Conservation (phyloP, 2,329 filamentous ascomycete genomes). For the Trichophyton verrucosum region DNA sequence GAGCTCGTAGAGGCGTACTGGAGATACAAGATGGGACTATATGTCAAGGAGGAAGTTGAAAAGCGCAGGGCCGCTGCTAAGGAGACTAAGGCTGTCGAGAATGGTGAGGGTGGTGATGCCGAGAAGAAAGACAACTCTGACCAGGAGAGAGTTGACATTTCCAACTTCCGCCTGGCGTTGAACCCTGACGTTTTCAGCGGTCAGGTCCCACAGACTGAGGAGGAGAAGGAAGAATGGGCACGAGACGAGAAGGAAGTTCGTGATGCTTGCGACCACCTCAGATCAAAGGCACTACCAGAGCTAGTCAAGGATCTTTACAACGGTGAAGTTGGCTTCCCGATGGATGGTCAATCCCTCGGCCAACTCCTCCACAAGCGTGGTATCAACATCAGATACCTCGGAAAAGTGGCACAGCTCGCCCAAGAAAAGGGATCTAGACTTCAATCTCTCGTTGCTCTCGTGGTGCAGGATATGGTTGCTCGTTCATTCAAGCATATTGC, state of each 20-base stretch:
- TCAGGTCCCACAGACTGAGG: constrained; percentile 76
- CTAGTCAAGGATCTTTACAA: constrained; percentile 78
- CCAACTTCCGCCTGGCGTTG: constrained; percentile 72
- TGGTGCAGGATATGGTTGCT: constrained; percentile 86
- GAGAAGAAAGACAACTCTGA: constrained; percentile 32
- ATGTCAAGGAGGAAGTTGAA: constrained; percentile 66
- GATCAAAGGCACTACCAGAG: constrained; percentile 65
- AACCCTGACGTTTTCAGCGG: constrained; percentile 96
- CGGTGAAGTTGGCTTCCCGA: constrained; percentile 90
- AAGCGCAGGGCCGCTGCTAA: constrained; percentile 41
- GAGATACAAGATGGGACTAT: constrained; percentile 76
- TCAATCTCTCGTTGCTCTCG: constrained; percentile 62
- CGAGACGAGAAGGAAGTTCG: constrained; percentile 83
- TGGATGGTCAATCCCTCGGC: constrained; percentile 90
- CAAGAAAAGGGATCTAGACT: constrained; percentile 57
- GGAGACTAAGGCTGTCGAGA: constrained; percentile 22
- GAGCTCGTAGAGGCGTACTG: constrained; percentile 82
- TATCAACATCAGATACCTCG: constrained; percentile 94
- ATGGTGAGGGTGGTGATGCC: constrained; percentile 28
- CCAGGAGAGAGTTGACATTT: constrained; percentile 67
- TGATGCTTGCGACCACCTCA: constrained; percentile 66
- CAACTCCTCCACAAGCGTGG: constrained; percentile 88
- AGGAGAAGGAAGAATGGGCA: constrained; percentile 71
- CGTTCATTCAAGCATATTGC: constrained; percentile 90
- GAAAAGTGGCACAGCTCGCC: constrained; percentile 61